These are phyloP conservation scores for Petrea volubilis DNA, from an alignment of 257 asterid genomes.

Conservation along the genomic window DNA sequence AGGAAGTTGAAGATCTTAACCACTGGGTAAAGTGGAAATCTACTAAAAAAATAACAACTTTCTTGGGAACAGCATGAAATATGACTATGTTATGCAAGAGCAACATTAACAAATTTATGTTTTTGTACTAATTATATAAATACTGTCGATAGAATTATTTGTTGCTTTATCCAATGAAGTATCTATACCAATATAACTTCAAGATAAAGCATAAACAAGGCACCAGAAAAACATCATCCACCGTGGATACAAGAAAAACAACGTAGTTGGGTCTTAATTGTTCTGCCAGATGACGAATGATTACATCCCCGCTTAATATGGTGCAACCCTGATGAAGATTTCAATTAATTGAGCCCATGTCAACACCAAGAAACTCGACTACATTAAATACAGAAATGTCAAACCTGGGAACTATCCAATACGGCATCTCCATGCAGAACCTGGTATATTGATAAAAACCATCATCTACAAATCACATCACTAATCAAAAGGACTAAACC, in stretches of 20 bases:
- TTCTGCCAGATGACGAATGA: constrained; percentile 81
- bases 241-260: constrained; percentile 89
- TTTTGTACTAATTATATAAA: neutral
- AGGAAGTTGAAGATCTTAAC: no score
- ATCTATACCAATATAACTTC: neutral
- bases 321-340: constrained; percentile 78
- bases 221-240: neutral
- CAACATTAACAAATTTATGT: no score
- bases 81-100: no score
- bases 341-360: constrained; percentile 13
- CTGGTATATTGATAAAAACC: constrained; percentile 40
- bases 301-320: constrained; percentile 93
- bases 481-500: neutral
- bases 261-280: constrained; percentile 74
- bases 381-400: constrained; percentile 27
- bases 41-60: no score
- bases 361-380: constrained; percentile 19
- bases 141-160: neutral
- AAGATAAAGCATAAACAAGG: constrained; percentile 12
- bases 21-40: no score
- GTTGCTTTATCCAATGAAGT: neutral
- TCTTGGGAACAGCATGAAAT: no score
- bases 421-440: constrained; percentile 98
- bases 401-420: constrained; percentile 80
- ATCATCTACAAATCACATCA: constrained; percentile 23